Evolutionary conservation across 257 asterid species (phyloP).

Genomic region (Plantago major): DNA sequence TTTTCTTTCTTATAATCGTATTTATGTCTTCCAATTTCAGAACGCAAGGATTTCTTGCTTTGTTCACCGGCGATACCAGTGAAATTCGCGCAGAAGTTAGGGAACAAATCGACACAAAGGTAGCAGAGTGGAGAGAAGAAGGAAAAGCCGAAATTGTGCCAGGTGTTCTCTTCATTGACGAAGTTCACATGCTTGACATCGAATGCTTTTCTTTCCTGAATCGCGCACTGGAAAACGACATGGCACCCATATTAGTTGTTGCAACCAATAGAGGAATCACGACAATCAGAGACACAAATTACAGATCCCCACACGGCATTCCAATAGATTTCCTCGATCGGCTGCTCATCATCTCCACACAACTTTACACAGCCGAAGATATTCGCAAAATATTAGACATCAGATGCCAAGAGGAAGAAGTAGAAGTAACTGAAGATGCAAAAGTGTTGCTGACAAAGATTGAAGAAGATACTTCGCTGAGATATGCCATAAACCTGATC

Average conservation of each 20-base stretch:
- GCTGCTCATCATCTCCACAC: conserved; percentile 87
- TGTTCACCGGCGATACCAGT: conserved; percentile 88
- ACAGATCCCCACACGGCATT: conserved; percentile 85
- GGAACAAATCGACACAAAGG: conserved; percentile 95
- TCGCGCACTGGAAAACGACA: conserved; percentile 88
- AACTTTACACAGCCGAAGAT: conserved; percentile 77
- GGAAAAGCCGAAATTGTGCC: conserved; percentile 96
- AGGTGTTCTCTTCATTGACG: conserved; percentile 93
- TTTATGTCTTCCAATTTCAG: conserved; percentile 31
- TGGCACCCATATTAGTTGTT: conserved; percentile 92
- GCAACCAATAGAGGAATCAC: conserved; percentile 97
- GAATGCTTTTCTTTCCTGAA: conserved; percentile 95
- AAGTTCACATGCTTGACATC: conserved; percentile 98
- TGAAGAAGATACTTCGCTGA: conserved; percentile 78
- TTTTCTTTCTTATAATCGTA: neutral
- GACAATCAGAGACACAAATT: conserved; percentile 79
- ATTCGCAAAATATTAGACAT: conserved; percentile 80
- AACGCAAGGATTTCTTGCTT: conserved; percentile 92
- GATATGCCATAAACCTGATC: conserved; percentile 81
- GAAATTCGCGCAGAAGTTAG: conserved; percentile 94
- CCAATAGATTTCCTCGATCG: conserved; percentile 95
- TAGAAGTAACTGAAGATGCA: conserved; percentile 89
- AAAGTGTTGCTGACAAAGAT: conserved; percentile 70
- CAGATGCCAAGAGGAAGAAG: conserved; percentile 83
- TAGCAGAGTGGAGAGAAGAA: conserved; percentile 99